phyloP scores from a whole-genome alignment of 345 rosid species.

The Syzygium aqueum region DNA sequence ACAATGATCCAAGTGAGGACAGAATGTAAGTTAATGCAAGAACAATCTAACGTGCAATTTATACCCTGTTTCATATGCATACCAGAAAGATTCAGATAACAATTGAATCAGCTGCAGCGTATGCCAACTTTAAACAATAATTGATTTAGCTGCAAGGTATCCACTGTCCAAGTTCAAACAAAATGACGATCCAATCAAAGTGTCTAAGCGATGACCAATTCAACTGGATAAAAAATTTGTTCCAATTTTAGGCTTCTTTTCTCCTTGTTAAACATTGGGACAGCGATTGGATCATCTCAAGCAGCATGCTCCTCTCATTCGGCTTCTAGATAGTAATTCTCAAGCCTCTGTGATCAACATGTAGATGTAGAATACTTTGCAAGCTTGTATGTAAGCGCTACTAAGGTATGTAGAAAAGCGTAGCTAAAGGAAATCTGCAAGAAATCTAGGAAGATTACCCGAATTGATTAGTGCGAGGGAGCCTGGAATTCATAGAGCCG shows the following conservation, averaged over 20 bases:
- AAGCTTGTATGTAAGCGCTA: not conserved
- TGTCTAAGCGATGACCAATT: not conserved
- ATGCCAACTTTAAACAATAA: not conserved
- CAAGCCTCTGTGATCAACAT: not conserved
- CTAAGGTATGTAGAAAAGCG: not conserved
- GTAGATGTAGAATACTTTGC: not conserved
- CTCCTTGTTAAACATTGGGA: not conserved
- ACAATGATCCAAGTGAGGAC: not conserved
- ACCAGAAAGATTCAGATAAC: not conserved
- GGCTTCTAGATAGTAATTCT: not conserved
- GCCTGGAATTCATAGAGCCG: constrained; percentile 21
- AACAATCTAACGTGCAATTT: not conserved
- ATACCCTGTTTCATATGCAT: not conserved
- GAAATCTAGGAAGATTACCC: constrained; percentile 12
- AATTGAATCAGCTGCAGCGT: not conserved
- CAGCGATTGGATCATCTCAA: not conserved
- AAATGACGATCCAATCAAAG: not conserved
- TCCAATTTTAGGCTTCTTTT: not conserved
- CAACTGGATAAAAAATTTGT: not conserved
- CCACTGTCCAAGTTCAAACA: not conserved
- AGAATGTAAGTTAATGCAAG: not conserved
- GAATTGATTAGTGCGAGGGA: constrained; percentile 29
- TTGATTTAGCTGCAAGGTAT: not conserved
- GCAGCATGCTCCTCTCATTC: not conserved
- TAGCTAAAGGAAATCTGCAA: not conserved